Percentiles rank a stretch among this genome's conserved stretches.
phyloP scores from a whole-genome alignment of 2,329 filamentous ascomycete genomes.

The Kalaharituber pfeilii region DNA sequence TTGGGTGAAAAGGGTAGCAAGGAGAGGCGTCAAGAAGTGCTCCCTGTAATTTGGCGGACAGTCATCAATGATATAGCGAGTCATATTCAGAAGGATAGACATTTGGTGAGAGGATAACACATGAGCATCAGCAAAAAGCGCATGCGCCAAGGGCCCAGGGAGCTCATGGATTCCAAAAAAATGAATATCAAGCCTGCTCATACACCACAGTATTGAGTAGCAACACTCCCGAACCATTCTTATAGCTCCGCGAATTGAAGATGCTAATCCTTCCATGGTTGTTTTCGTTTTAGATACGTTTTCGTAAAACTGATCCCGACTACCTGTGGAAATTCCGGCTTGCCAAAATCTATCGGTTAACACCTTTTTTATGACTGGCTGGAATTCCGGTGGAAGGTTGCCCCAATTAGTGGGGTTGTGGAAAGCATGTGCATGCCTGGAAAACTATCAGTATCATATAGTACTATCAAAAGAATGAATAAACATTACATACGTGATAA shows the following conservation, averaged over 20 bases:
- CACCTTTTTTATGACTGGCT: conserved; percentile 59
- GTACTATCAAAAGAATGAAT: neutral
- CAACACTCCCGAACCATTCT: conserved; percentile 80
- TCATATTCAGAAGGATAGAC: conserved; percentile 78
- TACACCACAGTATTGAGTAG: conserved; percentile 85
- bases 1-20: conserved; percentile 66
- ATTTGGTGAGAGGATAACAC: conserved; percentile 82
- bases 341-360: conserved; percentile 96
- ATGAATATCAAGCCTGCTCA: conserved; percentile 68
- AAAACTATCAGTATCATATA: neutral
- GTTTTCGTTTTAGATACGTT: conserved; percentile 74
- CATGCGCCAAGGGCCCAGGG: conserved; percentile 62
- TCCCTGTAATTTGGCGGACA: conserved; percentile 63
- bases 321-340: conserved; percentile 87
- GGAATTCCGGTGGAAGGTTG: conserved; percentile 56
- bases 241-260: conserved; percentile 75
- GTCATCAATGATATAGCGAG: conserved; percentile 76
- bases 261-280: conserved; percentile 84
- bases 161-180: conserved; percentile 86
- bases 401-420: conserved; percentile 77
- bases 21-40: conserved; percentile 68
- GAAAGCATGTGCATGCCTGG: conserved; percentile 71
- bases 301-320: conserved; percentile 90
- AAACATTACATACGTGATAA: conserved; percentile 44
- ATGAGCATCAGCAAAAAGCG: conserved; percentile 66